phyloP scores from a whole-genome alignment of 2,329 filamentous ascomycete genomes.

The Arachnomyces sp. region DNA sequence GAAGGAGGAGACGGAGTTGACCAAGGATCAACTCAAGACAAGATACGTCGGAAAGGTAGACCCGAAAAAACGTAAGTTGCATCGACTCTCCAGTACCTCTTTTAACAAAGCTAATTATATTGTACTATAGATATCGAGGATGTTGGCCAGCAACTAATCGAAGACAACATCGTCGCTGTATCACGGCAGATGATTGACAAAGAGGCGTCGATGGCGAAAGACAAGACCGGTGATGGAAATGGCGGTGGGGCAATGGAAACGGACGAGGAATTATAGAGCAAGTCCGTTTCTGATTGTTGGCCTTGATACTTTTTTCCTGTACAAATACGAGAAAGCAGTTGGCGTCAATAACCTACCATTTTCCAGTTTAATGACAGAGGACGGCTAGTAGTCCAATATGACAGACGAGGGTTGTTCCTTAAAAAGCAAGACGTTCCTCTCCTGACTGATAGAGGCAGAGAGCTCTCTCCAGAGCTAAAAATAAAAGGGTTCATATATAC shows the following conservation, averaged over 20 bases:
- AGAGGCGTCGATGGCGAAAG: slow-evolving; percentile 84
- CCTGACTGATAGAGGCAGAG: too few species aligned
- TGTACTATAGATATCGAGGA: slow-evolving; percentile 66
- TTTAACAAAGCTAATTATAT: not conserved
- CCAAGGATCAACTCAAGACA: slow-evolving; percentile 95
- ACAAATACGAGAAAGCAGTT: slow-evolving; percentile 2
- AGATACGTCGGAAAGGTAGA: slow-evolving; percentile 98
- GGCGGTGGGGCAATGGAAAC: slow-evolving; percentile 58
- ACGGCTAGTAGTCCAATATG: too few species aligned
- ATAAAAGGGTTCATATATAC: too few species aligned
- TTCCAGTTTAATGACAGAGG: too few species aligned
- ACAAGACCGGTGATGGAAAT: slow-evolving; percentile 33
- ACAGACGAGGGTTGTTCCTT: too few species aligned
- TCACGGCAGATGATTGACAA: slow-evolving; percentile 99
- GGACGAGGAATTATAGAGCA: slow-evolving; percentile 50
- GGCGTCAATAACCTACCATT: not conserved
- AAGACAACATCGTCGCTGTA: slow-evolving; percentile 99
- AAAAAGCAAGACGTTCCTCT: too few species aligned
- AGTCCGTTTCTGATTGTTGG: not conserved
- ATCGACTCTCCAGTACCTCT: not conserved
- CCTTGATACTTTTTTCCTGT: too few species aligned
- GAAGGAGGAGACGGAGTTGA: slow-evolving; percentile 96
- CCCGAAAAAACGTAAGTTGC: slow-evolving; percentile 80
- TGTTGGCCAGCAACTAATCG: slow-evolving; percentile 90
- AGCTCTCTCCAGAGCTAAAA: too few species aligned